Base-by-base conservation (phyloP, 192 early-diverging fungal genomes). In the Chytriomyces sp. region DNA sequence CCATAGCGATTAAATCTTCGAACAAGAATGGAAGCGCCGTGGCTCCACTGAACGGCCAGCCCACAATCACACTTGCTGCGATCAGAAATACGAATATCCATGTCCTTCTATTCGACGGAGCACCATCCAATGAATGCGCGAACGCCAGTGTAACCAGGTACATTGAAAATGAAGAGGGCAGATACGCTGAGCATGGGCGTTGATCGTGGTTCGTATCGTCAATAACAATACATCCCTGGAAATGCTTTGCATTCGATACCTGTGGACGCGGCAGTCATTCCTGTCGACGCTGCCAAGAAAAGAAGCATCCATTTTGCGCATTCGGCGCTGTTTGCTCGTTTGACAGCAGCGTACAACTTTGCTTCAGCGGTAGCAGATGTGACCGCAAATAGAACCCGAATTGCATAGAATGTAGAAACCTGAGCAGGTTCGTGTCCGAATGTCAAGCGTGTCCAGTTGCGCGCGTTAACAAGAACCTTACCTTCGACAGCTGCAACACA, bases 151-250 rank as follows among this genome's bases (percentile, higher is more conserved):
- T 91, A 7, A 88, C 85, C n/a, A 87, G 79, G 72, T 89, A 92
- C 97, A 98, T 99, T 59, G 95, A 91, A 85, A 97, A 97, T 26
- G 93, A 89, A 10, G 96, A 95, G 0, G 97, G 97, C 45, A 99
- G 82, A 78, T 89, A 90, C 43, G 96, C 95, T 83, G 72, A 50
- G 35, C n/a, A n/a, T 44, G 24, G 24, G 35, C 47, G 57, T 0
- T 45, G 45, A 57, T 57, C 1, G 53, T 20, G 2, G 13, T 20
- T 57, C 53, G 48, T 7, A 43, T 24, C 26, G 45, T 48, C 46
- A 74, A 78, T 46, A 35, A 64, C 23, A 69, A 64, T n/a, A 70
- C 43, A 20, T 35, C 35, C 35, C 35, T 35, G 35, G 61, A 53
- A 60, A 2, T 35, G 2, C 35, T 35, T 35, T 35, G 35, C 35